These are phyloP conservation scores for Fonsecaea nubica DNA, from an alignment of 2,329 filamentous ascomycete species.

Conservation along the genomic window DNA sequence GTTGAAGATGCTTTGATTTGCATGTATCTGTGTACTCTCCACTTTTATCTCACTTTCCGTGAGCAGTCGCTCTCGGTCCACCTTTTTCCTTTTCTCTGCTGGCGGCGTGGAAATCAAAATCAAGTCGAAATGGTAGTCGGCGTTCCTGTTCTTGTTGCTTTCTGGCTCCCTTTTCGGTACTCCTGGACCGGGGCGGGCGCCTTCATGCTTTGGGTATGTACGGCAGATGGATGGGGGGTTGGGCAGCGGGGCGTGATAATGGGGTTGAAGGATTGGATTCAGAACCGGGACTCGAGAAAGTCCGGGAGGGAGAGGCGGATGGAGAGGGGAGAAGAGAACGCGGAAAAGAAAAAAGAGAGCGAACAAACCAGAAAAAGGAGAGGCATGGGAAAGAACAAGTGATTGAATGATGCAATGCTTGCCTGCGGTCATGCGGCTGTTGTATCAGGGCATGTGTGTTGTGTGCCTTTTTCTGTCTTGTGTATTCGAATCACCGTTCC, in stretches of 20 bases:
- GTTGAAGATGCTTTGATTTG: conserved; percentile 7
- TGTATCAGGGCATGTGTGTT: neutral
- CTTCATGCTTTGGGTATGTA: neutral
- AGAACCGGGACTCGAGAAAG: conserved; percentile 2
- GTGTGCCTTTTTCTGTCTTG: neutral
- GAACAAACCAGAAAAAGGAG: neutral
- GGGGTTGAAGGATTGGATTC: neutral
- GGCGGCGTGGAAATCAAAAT: conserved; percentile 1
- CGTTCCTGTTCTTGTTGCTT: neutral
- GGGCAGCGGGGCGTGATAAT: neutral
- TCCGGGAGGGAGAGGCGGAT: neutral
- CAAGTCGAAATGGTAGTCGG: conserved; percentile 5
- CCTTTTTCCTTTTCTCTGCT: neutral
- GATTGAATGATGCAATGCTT: neutral
- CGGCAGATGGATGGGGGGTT: neutral
- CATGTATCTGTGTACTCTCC: neutral
- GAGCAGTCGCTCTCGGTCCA: neutral
- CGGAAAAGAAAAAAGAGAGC: neutral
- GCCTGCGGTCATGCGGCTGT: neutral
- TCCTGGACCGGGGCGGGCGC: neutral
- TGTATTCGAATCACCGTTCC: neutral
- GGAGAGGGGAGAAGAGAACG: neutral
- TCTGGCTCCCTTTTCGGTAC: neutral
- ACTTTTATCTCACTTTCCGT: neutral
- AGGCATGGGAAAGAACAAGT: neutral